These are phyloP conservation scores for Cicer chorassanicum DNA, from an alignment of 306 rosid species.

Conservation along the genomic window DNA sequence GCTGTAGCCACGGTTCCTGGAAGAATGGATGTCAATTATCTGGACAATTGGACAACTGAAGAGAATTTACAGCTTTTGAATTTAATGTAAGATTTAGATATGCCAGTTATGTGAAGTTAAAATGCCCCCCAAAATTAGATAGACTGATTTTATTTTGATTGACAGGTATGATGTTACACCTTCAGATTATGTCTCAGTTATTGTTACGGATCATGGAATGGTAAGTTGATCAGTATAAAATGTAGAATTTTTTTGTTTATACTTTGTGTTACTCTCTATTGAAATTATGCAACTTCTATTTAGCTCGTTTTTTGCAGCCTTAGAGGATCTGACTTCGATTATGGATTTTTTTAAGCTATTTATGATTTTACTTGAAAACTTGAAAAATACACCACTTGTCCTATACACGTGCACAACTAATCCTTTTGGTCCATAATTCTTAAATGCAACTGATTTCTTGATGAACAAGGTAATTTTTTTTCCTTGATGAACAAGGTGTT, in stretches of 20 bases:
- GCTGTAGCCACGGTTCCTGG: slow-evolving; percentile 73
- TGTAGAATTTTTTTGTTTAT: not conserved
- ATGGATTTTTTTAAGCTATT: not conserved
- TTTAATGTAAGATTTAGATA: slow-evolving; percentile 65
- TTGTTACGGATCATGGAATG: slow-evolving; percentile 92
- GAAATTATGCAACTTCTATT: slow-evolving; percentile 8
- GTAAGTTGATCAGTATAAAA: slow-evolving; percentile 50
- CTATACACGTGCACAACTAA: not conserved
- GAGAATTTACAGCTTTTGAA: slow-evolving; percentile 75
- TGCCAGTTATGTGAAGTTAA: slow-evolving; percentile 19
- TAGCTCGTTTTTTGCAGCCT: not conserved
- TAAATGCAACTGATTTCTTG: slow-evolving; percentile 19
- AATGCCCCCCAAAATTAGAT: not conserved
- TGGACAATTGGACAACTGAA: slow-evolving; percentile 57
- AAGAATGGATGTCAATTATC: slow-evolving; percentile 65
- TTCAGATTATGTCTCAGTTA: slow-evolving; percentile 78
- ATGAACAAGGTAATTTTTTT: not conserved
- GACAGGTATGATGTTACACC: slow-evolving; percentile 88
- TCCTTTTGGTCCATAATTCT: not conserved
- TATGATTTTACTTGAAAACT: slow-evolving; percentile 27
- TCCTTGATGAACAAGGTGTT: not conserved
- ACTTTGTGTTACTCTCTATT: not conserved
- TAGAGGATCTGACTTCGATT: not conserved
- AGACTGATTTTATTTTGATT: slow-evolving; percentile 36
- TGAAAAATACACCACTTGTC: slow-evolving; percentile 20